Conservation (phyloP, 768 basidiomycete genomes). For the Russula sp. region DNA sequence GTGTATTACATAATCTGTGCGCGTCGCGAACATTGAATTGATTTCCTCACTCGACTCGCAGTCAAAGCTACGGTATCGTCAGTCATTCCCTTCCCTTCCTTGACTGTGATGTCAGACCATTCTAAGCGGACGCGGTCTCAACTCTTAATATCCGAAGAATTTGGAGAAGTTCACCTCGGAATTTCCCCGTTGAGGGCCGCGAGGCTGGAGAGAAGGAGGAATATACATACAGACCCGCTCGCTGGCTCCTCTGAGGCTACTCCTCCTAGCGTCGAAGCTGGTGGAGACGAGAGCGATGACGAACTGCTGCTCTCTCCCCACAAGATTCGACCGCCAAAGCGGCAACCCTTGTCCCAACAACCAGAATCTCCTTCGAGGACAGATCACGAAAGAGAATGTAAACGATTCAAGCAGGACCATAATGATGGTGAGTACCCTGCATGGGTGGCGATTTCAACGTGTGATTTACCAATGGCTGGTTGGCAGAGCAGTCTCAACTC, state of each 20-base stretch:
- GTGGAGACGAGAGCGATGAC: slow-evolving; percentile 13
- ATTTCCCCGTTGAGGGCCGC: slow-evolving; percentile 28
- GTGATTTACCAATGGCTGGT: neutral
- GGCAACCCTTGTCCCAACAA: slow-evolving; percentile 6
- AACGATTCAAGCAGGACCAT: slow-evolving; percentile 20
- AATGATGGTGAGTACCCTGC: slow-evolving; percentile 7
- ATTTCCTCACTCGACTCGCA: neutral
- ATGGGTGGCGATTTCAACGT: neutral
- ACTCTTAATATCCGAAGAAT: slow-evolving; percentile 18
- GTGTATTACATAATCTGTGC: neutral
- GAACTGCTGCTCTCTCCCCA: slow-evolving; percentile 15
- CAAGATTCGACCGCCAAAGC: slow-evolving; percentile 17
- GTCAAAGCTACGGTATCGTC: neutral
- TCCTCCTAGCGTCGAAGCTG: neutral
- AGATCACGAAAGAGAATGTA: slow-evolving; percentile 8
- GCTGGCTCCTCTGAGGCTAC: neutral
- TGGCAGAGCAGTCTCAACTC: slow-evolving; percentile 7
- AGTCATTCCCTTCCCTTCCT: neutral
- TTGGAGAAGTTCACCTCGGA: slow-evolving; percentile 18
- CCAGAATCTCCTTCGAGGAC: neutral
- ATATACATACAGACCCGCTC: neutral
- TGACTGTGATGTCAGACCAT: slow-evolving; percentile 17
- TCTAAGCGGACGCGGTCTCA: slow-evolving; percentile 31
- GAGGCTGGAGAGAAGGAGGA: slow-evolving; percentile 18
- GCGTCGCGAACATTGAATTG: slow-evolving; percentile 3